Base-by-base conservation (phyloP, 768 basidiomycete genomes). In the Omphalotus guepiniiformis region DNA sequence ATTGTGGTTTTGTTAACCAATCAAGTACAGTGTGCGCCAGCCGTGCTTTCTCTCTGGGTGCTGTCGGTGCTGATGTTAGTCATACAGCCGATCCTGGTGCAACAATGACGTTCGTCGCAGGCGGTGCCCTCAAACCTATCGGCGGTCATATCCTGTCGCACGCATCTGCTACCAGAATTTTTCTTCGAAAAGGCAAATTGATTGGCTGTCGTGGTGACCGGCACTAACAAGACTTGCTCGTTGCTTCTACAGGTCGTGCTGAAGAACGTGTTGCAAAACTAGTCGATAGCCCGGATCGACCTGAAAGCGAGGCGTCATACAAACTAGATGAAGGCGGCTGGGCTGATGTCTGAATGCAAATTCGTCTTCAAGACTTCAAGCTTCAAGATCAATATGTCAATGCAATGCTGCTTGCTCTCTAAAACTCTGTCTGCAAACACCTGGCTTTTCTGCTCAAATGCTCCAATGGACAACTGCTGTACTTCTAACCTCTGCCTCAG, bases 101-200 rank as follows among this genome's bases (percentile, higher is more conserved):
- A 40, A 91, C 88, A 2, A 89, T 89, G 84, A 90, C 90, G 41
- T 97, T 97, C 58, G 93, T 94, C 34, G 93, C 92, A 21, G 93
- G 93, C 32, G 89, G 92, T 27, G 89, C 88, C 16, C 74, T 93
- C 30, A 95, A 95, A 63, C 82, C 83, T 6, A 78, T 85, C 23
- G 79, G 79, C 30, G 90, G 90, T 0, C 90, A 93, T 58, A 91
- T 93, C 52, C 68, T 93, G 35, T 93, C 90, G 0, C 90, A 83
- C 60, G 88, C 91, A 15, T 93, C 90, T n/a, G 83, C 91, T 3
- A 91, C 89, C 7, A 76, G 90, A 46, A 76, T 93, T 58, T 91
- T 88, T 62, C 73, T 93, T 53, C 80, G 90, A n/a, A 93, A 93
- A 78, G 90, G 90, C 82, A 48, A 43, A 68, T 32, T 26, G 4